Evolutionary conservation across 192 early-diverging fungal genomes (phyloP), one percentile per base, ranked within the genome.

Genomic region (Linnemannia hyalina): DNA sequence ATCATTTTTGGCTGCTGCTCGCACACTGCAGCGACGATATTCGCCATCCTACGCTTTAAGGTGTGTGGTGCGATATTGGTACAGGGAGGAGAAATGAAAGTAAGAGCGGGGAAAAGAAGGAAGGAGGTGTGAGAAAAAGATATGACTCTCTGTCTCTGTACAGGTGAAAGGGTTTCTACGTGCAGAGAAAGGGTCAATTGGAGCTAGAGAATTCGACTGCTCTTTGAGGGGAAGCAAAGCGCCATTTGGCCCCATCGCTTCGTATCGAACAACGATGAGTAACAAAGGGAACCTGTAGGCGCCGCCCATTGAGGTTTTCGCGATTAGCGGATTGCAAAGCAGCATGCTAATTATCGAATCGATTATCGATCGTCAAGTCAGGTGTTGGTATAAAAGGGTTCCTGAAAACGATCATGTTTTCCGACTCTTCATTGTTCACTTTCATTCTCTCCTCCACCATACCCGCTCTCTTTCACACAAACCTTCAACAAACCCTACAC

Each of bases 201-300:
- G 47, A 49, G 49, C 49, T 20, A 18, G 18, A 52, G 20, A 18
- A 52, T 20, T 22, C 3, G 16, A 20, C 44, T 52, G 54, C 54
- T 55, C 54, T 55, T 55, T 35, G 35, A 23, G n/a, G n/a, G 55
- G 7, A 65, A 13, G 29, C n/a, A 65, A 65, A 35, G 32, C 60
- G 60, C 60, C 60, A 35, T 65, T 65, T 65, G 60, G 60, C 35
- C 60, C 60, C 60, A 65, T 65, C 60, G 60, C 60, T 15, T 65
- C 29, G 60, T 65, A 32, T 65, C 11, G 11, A 32, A 32, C 11
- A 3, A 32, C 13, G 13, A 32, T 65, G 29, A 65, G 11, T 65
- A 32, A 65, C 60, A 65, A 52, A 15, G 20, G 18, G 16, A 22
- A 22, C 18, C 22, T 6, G 18, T 6, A 52, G 4, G 20, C 18